Evolutionary conservation across 306 rosid genomes (phyloP).

Genomic region (Canavalia ensiformis): DNA sequence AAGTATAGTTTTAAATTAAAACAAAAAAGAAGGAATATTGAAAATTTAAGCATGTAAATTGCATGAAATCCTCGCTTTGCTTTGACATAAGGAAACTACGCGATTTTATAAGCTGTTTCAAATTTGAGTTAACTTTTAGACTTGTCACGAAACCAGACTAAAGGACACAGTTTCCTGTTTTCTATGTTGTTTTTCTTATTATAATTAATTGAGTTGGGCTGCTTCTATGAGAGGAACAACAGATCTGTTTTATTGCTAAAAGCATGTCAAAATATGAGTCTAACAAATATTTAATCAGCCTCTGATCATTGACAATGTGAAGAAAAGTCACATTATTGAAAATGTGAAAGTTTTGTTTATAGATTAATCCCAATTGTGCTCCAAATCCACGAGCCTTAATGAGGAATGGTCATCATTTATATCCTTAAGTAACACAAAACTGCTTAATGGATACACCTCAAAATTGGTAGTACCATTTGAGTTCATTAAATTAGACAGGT

Average conservation of each 20-base stretch:
- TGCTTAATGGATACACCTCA: background rate
- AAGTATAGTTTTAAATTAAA: background rate
- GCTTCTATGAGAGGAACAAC: background rate
- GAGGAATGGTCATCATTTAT: background rate
- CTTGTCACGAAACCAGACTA: background rate
- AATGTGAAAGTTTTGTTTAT: background rate
- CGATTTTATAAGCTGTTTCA: background rate
- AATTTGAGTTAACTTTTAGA: background rate
- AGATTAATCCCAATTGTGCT: background rate
- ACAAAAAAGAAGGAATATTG: background rate
- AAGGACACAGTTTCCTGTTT: background rate
- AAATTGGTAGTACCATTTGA: background rate
- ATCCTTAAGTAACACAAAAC: background rate
- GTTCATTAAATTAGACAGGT: background rate
- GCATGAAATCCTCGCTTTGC: background rate
- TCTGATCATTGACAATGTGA: background rate
- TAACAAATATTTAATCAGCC: background rate
- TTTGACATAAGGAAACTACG: too few species aligned
- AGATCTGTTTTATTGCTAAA: conserved; percentile 35
- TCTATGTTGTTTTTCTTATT: background rate
- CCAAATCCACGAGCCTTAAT: background rate
- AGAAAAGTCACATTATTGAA: background rate
- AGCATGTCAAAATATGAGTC: conserved; percentile 8
- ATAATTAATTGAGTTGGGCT: conserved; percentile 28
- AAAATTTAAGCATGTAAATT: background rate